Conservation (phyloP, 371 early-diverging fungal genomes). For the Funneliformis caledonium region DNA sequence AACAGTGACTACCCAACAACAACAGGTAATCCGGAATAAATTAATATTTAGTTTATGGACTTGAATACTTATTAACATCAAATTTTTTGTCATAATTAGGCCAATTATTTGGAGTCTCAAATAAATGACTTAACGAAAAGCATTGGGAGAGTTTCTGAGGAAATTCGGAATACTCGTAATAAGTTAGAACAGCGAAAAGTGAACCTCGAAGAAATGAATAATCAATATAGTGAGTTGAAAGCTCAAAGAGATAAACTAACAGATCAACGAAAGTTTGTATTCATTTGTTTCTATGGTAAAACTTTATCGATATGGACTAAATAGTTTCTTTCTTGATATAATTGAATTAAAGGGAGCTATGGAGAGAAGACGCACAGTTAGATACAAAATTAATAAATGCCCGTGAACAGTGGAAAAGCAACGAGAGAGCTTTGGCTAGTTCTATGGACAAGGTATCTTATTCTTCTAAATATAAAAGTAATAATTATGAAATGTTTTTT, state of each 20-base stretch:
- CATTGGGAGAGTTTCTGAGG: slow-evolving; percentile 46
- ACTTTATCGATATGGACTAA: not conserved
- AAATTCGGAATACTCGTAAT: slow-evolving; percentile 54
- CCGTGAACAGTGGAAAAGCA: slow-evolving; percentile 75
- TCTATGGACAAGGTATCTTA: slow-evolving; percentile 75
- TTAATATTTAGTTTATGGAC: not conserved
- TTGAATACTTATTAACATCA: not conserved
- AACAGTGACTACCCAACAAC: slow-evolving; percentile 55
- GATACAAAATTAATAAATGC: slow-evolving; percentile 70
- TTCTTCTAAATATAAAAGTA: not conserved
- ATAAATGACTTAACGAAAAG: slow-evolving; percentile 41
- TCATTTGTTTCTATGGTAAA: not conserved
- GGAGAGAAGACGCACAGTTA: slow-evolving; percentile 89
- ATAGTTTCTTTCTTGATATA: slow-evolving; percentile 14
- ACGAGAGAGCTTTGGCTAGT: slow-evolving; percentile 72
- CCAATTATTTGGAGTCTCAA: slow-evolving; percentile 48
- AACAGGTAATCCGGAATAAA: slow-evolving; percentile 47
- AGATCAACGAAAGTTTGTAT: slow-evolving; percentile 71
- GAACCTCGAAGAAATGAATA: slow-evolving; percentile 46
- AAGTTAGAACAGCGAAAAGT: slow-evolving; percentile 51
- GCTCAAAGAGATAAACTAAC: slow-evolving; percentile 66
- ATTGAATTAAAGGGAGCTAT: slow-evolving; percentile 57
- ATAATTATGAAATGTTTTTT: not conserved
- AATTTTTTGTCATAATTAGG: slow-evolving; percentile 24
- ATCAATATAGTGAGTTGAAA: slow-evolving; percentile 50